Percentiles rank a stretch among this genome's conserved stretches.
Conservation (phyloP, 306 rosid species). For the Hippophae rhamnoides region DNA sequence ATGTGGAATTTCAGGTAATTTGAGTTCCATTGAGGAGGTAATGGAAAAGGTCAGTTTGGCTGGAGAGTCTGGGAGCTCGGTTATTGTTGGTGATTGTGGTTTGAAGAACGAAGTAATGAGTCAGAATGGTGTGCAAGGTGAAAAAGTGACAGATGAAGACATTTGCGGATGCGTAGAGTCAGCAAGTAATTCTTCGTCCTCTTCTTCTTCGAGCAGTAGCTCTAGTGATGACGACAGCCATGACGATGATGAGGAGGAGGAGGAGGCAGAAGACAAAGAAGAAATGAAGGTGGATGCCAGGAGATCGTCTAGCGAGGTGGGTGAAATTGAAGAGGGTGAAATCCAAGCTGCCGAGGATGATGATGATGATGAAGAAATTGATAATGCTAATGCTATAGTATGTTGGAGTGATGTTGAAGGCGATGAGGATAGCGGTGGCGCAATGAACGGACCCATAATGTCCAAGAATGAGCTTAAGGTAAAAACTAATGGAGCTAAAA, state of each 20-base stretch:
- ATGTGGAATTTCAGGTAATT: constrained; percentile 16
- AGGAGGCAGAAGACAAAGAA: constrained; percentile 11
- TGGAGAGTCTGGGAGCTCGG: constrained; percentile 12
- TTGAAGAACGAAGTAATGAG: constrained; percentile 11
- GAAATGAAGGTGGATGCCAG: constrained; percentile 4
- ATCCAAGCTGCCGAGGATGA: constrained; percentile 36
- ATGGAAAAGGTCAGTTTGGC: constrained; percentile 44
- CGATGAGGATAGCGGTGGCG: constrained; percentile 25
- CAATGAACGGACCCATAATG: constrained; percentile 37
- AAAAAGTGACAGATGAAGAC: constrained; percentile 5
- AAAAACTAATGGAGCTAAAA: background rate
- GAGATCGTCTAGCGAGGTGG: constrained; percentile 1
- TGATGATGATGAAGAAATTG: constrained; percentile 12
- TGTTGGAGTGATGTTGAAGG: constrained; percentile 21
- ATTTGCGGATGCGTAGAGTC: constrained; percentile 33
- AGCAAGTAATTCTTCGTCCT: constrained; percentile 26
- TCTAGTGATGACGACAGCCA: constrained; percentile 15
- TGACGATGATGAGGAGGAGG: constrained; percentile 12
- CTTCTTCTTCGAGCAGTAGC: constrained; percentile 22
- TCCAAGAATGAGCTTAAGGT: constrained; percentile 79
- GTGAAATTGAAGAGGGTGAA: constrained; percentile 73
- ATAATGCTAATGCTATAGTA: constrained; percentile 11
- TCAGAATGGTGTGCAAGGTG: constrained; percentile 9
- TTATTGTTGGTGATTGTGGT: constrained; percentile 14
- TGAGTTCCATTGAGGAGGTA: constrained; percentile 30